Percentiles rank a stretch among this genome's conserved stretches.
Evolutionary conservation across 768 basidiomycete genomes (phyloP).

Genomic region (Piloderma croceum): DNA sequence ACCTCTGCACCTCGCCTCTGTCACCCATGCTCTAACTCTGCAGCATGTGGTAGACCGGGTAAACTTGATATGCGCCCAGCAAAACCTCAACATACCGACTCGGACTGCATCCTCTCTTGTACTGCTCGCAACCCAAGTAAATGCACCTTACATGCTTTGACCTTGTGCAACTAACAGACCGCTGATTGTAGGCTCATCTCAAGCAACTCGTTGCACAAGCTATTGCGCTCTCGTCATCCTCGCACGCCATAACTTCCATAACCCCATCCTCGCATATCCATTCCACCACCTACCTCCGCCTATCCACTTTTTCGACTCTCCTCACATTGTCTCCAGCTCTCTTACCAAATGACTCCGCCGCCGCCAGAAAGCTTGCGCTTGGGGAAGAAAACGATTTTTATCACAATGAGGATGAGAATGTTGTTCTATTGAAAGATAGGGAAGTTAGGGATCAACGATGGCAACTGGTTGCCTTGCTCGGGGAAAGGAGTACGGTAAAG

Average conservation of each 20-base stretch:
- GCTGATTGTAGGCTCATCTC: conserved; percentile 55
- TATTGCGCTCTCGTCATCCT: conserved; percentile 68
- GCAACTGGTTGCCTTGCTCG: conserved; percentile 73
- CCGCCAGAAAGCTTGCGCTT: conserved; percentile 63
- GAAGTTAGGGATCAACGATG: conserved; percentile 66
- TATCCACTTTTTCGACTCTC: conserved; percentile 69
- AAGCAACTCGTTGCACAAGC: conserved; percentile 82
- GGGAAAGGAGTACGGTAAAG: conserved; percentile 67
- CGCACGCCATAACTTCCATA: conserved; percentile 74
- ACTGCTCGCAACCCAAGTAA: conserved; percentile 73
- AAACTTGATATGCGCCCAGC: conserved; percentile 76
- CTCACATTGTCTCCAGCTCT: conserved; percentile 74
- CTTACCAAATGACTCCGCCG: conserved; percentile 73
- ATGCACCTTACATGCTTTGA: conserved; percentile 6
- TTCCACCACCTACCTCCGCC: conserved; percentile 43
- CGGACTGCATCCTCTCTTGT: conserved; percentile 62
- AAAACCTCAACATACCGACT: conserved; percentile 56
- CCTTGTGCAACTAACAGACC: conserved; percentile 3
- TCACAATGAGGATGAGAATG: conserved; percentile 49
- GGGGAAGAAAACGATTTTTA: conserved; percentile 44
- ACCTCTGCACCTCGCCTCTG: conserved; percentile 68
- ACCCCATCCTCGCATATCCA: conserved; percentile 44
- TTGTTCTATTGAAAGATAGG: conserved; percentile 50
- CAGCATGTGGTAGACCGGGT: conserved; percentile 77
- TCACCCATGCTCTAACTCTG: conserved; percentile 64